phyloP scores from a whole-genome alignment of 495 filamentous ascomycete species.

The Penicillium samsonianum region DNA sequence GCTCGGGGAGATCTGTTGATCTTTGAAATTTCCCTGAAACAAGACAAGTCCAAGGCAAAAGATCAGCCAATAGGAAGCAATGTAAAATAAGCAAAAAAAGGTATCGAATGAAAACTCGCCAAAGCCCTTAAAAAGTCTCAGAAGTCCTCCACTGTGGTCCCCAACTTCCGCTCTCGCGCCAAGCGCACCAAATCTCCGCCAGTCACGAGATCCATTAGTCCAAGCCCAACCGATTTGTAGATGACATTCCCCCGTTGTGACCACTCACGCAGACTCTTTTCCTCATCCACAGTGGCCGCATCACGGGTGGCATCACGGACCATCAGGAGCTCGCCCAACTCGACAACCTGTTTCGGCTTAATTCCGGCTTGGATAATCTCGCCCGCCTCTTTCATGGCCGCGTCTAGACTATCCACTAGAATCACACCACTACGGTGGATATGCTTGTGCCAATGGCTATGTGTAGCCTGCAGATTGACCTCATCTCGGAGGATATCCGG shows the following conservation, averaged over 20 bases:
- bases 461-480: constrained; percentile 50
- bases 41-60: background rate
- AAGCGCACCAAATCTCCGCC: constrained; percentile 73
- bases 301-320: constrained; percentile 51
- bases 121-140: constrained; percentile 20
- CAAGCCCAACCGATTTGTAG: constrained; percentile 49
- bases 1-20: constrained; percentile 9
- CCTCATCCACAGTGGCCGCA: constrained; percentile 42
- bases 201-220: constrained; percentile 59
- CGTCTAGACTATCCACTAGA: constrained; percentile 79
- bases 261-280: constrained; percentile 67
- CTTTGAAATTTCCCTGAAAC: constrained; percentile 1
- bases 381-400: constrained; percentile 80
- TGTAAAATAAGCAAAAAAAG: constrained; percentile 12
- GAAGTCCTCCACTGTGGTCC: constrained; percentile 65
- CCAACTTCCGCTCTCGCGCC: constrained; percentile 71
- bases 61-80: background rate
- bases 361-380: constrained; percentile 83
- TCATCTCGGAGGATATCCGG: constrained; percentile 72
- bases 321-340: constrained; percentile 85
- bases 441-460: constrained; percentile 69
- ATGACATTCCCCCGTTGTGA: constrained; percentile 76
- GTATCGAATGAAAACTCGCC: constrained; percentile 9
- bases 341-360: constrained; percentile 70
- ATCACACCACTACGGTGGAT: constrained; percentile 71